Evolutionary conservation across 805 yeast species (phyloP).

Genomic region (Kazachstania psychrophila): DNA sequence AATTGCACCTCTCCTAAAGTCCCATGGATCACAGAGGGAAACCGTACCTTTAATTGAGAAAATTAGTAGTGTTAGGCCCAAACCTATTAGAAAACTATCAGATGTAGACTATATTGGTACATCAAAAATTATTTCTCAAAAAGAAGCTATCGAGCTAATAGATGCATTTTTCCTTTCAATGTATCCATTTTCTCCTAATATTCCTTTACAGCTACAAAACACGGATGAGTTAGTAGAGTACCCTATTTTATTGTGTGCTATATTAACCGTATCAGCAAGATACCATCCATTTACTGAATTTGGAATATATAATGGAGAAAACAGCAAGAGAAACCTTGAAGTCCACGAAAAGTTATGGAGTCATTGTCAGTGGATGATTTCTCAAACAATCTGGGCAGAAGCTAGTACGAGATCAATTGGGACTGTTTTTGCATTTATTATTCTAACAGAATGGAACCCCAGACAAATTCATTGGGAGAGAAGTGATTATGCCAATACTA

Average conservation of each 20-base stretch:
- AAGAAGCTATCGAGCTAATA: conserved; percentile 50
- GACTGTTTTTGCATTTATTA: conserved; percentile 71
- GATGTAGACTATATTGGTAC: conserved; percentile 53
- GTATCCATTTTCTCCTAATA: conserved; percentile 86
- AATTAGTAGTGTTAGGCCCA: conserved; percentile 28
- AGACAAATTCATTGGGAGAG: conserved; percentile 85
- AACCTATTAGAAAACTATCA: conserved; percentile 34
- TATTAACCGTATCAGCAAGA: conserved; percentile 70
- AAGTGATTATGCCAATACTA: conserved; percentile 69
- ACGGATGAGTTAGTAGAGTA: conserved; percentile 61
- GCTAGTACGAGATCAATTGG: conserved; percentile 83
- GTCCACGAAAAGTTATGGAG: conserved; percentile 79
- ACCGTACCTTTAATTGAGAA: conserved; percentile 28
- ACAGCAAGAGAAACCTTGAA: conserved; percentile 39
- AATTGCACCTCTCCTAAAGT: conserved; percentile 22
- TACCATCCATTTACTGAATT: conserved; percentile 52
- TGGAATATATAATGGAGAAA: conserved; percentile 26
- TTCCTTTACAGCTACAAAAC: conserved; percentile 64
- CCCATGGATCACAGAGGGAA: conserved; percentile 17
- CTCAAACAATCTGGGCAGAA: conserved; percentile 90
- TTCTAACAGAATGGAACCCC: conserved; percentile 94
- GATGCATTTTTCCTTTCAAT: conserved; percentile 60
- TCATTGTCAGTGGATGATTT: conserved; percentile 68
- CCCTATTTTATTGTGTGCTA: conserved; percentile 73
- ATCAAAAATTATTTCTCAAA: conserved; percentile 48